A percentile compares a stretch with the other conserved stretches of the same genome.
Evolutionary conservation across 2,329 filamentous ascomycete genomes (phyloP).

Genomic region (Escovopsis weberi): DNA sequence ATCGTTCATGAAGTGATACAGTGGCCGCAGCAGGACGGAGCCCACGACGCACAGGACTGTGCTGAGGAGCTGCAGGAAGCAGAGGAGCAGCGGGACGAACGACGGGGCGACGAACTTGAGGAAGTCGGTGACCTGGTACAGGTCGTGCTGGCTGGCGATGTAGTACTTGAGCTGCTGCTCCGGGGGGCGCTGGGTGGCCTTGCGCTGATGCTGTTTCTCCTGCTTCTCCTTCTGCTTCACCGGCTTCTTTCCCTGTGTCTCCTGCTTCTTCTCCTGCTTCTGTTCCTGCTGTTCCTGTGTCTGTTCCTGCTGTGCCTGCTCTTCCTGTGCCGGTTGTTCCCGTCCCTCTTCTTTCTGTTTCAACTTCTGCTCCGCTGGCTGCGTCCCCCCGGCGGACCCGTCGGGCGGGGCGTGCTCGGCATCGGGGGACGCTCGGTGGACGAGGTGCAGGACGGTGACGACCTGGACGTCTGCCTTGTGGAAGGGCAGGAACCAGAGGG

Average conservation of each 20-base stretch:
- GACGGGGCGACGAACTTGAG: slow-evolving; percentile 56
- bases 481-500: slow-evolving; percentile 63
- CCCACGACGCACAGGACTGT: slow-evolving; percentile 51
- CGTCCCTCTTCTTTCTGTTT: too few relatives aligned
- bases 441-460: slow-evolving; percentile 52
- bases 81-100: slow-evolving; percentile 38
- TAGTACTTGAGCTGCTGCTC: slow-evolving; percentile 37
- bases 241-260: too few relatives aligned
- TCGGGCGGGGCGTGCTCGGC: slow-evolving; percentile 6
- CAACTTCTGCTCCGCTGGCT: too few relatives aligned
- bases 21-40: slow-evolving; percentile 25
- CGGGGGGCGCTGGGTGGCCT: too few relatives aligned
- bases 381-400: slow-evolving; percentile 1
- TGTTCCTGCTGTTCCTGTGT: too few relatives aligned
- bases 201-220: too few relatives aligned
- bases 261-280: too few relatives aligned
- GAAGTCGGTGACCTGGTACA: slow-evolving; percentile 66
- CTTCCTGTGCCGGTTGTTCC: too few relatives aligned
- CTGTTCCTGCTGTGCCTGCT: too few relatives aligned
- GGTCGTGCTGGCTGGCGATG: slow-evolving; percentile 63
- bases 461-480: slow-evolving; percentile 54
- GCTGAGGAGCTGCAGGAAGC: slow-evolving; percentile 47
- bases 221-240: too few relatives aligned
- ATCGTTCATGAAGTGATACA: slow-evolving; percentile 20
- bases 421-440: slow-evolving; percentile 23